These are phyloP conservation scores for Mortierella sp. DNA, from an alignment of 371 early-diverging fungal species.

Conservation along the genomic window DNA sequence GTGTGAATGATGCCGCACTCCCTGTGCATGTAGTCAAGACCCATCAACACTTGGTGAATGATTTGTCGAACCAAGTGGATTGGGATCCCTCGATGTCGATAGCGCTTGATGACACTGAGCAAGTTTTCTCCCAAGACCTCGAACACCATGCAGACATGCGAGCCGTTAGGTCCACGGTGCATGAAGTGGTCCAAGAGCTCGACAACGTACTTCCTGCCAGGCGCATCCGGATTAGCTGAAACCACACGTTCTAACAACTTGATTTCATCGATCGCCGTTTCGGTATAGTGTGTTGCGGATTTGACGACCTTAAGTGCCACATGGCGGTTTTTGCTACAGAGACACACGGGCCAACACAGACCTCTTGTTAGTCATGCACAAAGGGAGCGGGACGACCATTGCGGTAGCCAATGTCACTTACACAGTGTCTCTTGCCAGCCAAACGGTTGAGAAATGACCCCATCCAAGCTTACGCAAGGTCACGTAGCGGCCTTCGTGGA, in stretches of 20 bases:
- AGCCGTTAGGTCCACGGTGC: slow-evolving; percentile 90
- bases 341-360: not conserved
- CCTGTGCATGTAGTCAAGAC: slow-evolving; percentile 93
- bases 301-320: slow-evolving; percentile 98
- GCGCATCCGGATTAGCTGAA: slow-evolving; percentile 67
- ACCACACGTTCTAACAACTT: slow-evolving; percentile 85
- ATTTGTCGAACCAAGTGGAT: slow-evolving; percentile 87
- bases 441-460: slow-evolving; percentile 98
- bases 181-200: slow-evolving; percentile 90
- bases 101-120: slow-evolving; percentile 81
- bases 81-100: slow-evolving; percentile 88
- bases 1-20: slow-evolving; percentile 98
- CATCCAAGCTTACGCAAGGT: slow-evolving; percentile 95
- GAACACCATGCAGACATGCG: slow-evolving; percentile 97
- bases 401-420: slow-evolving; percentile 47
- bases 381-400: not conserved
- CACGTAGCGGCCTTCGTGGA: slow-evolving; percentile 82
- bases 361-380: not conserved
- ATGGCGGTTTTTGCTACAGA: slow-evolving; percentile 71
- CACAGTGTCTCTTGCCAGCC: slow-evolving; percentile 88
- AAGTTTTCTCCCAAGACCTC: slow-evolving; percentile 97
- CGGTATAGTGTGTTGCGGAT: slow-evolving; percentile 94
- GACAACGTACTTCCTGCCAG: slow-evolving; percentile 79
- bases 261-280: slow-evolving; percentile 96
- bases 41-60: slow-evolving; percentile 86